Conservation (phyloP, 345 rosid species). For the rapeseed (Brassica napus) region Da-Ae NC_063436.1:22768001-22768500, state of each 20-base stretch:
- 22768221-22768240: conserved; percentile 34
- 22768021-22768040: conserved; percentile 55
- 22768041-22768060: conserved; percentile 28
- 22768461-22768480: conserved; percentile 76
- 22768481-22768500: conserved; percentile 78
- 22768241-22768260: conserved; percentile 14
- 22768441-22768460: conserved; percentile 55
- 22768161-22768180: conserved; percentile 21
- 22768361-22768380: conserved; percentile 68
- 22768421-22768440: conserved; percentile 54
- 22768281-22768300: conserved; percentile 9
- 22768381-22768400: conserved; percentile 73
- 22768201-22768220: conserved; percentile 58
- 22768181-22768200: conserved; percentile 69
- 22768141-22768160: conserved; percentile 5
- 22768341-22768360: conserved; percentile 40
- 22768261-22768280: conserved; percentile 2
- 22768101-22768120: not conserved
- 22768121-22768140: conserved; percentile 4
- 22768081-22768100: not conserved
- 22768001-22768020: conserved; percentile 87
- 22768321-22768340: conserved; percentile 54
- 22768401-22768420: conserved; percentile 70
- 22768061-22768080: conserved; percentile 17
- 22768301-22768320: conserved; percentile 26